Base-by-base conservation (phyloP, 2,329 filamentous ascomycete genomes). In the Pyrenophora tritici-repentis region DNA sequence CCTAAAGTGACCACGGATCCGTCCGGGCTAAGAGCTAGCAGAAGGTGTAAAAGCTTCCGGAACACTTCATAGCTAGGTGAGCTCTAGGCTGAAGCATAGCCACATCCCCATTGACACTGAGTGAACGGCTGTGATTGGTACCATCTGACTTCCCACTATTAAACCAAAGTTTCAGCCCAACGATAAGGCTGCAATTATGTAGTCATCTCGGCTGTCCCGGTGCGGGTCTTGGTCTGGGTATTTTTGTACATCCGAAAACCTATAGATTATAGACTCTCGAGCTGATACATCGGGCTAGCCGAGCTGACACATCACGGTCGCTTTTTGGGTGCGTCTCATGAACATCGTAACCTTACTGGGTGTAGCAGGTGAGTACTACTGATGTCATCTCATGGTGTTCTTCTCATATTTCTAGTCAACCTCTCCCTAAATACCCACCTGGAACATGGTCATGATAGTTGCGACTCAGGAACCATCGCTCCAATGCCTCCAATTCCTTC, bases 11-110 rank as follows among this genome's bases (percentile, higher is more conserved):
- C 17, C 14, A 3, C 26, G 14, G 16, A 35, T 35, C 10, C 33
- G 32, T 33, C 33, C 40, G 10, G 18, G 26, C 13, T 31, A 36
- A 33, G 41, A 29, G 12, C 45, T 42, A 34, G 10, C 16, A 2
- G 26, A 40, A 47, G 40, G 52, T 55, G 41, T 56, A 43, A 42
- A 26, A 44, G 44, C 47, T 22, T 51, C n/a, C 42, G 42, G 48
- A 56, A 42, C 45, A 48, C 41, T 38, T 47, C 54, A 42, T 24
- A 6, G 6, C 8, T 6, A 24, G 22, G 22, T 24, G 34, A 61
- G 50, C 58, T 47, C 58, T 52, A 60, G 61, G 66, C 65, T 66
- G 61, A 65, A 58, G 62, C 63, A 66, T 63, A 52, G 16, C 26
- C 7, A 35, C 16, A 13, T 20, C 33, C 17, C 22, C 6, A 31